phyloP scores from a whole-genome alignment of 2,329 filamentous ascomycete species.

The Colletotrichum eleusines region DNA sequence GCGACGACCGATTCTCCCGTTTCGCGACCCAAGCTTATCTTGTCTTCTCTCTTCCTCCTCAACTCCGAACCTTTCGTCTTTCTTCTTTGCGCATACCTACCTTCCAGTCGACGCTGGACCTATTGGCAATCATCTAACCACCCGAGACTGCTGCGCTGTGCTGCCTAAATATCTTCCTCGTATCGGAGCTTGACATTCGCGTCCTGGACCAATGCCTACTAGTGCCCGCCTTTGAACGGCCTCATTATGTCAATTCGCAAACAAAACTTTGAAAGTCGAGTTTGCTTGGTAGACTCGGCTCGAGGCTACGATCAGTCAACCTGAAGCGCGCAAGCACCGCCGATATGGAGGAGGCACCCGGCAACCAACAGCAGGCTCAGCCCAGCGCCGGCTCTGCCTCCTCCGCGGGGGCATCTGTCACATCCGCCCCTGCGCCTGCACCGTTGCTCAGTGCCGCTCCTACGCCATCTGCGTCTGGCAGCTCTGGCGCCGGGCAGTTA shows the following conservation, averaged over 20 bases:
- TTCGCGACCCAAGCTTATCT: constrained; percentile 10
- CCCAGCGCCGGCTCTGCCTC: constrained; percentile 36
- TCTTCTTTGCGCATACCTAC: background rate
- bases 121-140: constrained; percentile 7
- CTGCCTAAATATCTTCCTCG: background rate
- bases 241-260: constrained; percentile 40
- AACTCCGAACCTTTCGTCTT: constrained; percentile 7
- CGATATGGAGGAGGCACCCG: constrained; percentile 42
- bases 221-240: constrained; percentile 34
- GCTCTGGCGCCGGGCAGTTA: constrained; percentile 46
- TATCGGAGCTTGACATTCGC: background rate
- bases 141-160: background rate
- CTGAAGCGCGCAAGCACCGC: constrained; percentile 40
- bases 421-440: constrained; percentile 20
- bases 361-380: constrained; percentile 34
- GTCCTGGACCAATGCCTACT: constrained; percentile 20
- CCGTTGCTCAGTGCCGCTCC: constrained; percentile 23
- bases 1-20: constrained; percentile 4
- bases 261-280: constrained; percentile 39
- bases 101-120: background rate
- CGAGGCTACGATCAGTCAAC: constrained; percentile 37
- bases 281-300: constrained; percentile 36
- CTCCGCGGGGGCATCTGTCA: constrained; percentile 32
- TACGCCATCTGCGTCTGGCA: constrained; percentile 28
- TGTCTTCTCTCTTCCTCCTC: background rate